Evolutionary conservation across 2,329 filamentous ascomycete species (phyloP).

Genomic region (Colletotrichum sp.): DNA sequence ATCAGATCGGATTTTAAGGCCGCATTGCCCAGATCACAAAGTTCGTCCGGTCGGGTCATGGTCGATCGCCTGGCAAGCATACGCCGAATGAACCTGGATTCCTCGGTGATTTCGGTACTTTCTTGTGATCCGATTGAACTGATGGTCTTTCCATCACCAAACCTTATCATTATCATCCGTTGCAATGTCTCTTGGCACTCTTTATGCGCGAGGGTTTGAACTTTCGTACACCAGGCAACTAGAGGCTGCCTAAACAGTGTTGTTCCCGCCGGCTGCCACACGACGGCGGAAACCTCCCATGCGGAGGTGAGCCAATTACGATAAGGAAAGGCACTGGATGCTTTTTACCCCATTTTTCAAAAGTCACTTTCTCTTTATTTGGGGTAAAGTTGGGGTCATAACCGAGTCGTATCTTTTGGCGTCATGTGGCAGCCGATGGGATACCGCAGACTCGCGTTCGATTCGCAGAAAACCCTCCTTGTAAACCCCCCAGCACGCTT

Average conservation of each 20-base stretch:
- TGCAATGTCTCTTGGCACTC: not conserved
- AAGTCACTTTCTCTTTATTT: not conserved
- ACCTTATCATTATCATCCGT: not conserved
- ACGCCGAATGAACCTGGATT: not conserved
- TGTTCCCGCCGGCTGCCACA: not conserved
- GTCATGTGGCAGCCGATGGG: not conserved
- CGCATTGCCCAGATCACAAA: not conserved
- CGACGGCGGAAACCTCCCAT: not conserved
- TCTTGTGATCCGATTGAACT: not conserved
- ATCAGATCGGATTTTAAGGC: not conserved
- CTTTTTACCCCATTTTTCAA: not conserved
- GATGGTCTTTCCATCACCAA: not conserved
- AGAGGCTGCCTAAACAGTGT: not conserved
- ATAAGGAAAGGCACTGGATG: not conserved
- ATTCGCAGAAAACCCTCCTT: not conserved
- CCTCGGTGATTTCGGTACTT: not conserved
- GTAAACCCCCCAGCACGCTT: not conserved
- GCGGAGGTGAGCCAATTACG: not conserved
- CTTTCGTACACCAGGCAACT: not conserved
- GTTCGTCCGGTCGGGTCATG: not conserved
- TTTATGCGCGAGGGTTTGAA: not conserved
- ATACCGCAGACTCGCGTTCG: not conserved
- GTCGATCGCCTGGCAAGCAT: not conserved
- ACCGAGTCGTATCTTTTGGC: not conserved
- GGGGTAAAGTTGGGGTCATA: not conserved